phyloP scores from a whole-genome alignment of 2,329 filamentous ascomycete species.

The Trichophyton benhamiae region DNA sequence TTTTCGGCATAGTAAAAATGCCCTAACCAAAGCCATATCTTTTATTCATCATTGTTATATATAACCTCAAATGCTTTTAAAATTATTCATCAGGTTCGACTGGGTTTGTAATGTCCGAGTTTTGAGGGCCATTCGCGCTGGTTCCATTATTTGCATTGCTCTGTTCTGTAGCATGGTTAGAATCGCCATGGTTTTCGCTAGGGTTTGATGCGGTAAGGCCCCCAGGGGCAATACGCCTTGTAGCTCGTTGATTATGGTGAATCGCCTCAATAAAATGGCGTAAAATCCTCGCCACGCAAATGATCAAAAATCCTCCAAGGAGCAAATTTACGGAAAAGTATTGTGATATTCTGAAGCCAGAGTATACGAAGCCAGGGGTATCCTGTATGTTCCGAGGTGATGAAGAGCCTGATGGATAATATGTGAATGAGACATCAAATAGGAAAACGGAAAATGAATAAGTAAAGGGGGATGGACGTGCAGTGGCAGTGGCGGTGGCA shows the following conservation, averaged over 20 bases:
- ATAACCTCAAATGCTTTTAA: not conserved
- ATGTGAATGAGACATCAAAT: constrained; percentile 26
- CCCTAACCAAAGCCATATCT: not conserved
- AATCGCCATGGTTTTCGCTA: not conserved
- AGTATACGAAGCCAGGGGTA: constrained; percentile 5
- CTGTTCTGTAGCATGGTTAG: not conserved
- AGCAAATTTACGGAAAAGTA: constrained; percentile 8
- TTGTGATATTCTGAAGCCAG: not conserved
- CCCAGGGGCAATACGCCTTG: not conserved
- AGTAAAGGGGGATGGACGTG: constrained; percentile 10
- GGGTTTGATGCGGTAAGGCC: not conserved
- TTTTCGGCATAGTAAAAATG: no score
- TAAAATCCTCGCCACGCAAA: constrained; percentile 10
- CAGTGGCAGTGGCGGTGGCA: not conserved
- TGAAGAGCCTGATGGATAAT: constrained; percentile 1
- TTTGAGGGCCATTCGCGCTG: not conserved
- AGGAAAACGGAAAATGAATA: constrained; percentile 24
- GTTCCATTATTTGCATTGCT: not conserved
- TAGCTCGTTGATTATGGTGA: not conserved
- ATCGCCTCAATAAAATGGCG: constrained; percentile 9
- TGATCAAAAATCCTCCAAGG: constrained; percentile 4
- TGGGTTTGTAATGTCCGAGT: not conserved
- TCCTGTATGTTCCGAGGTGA: not conserved
- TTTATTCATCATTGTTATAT: not conserved
- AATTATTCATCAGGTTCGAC: not conserved